phyloP scores from a whole-genome alignment of 805 yeast species.

The Lipomyces spencermartinsiae region DNA sequence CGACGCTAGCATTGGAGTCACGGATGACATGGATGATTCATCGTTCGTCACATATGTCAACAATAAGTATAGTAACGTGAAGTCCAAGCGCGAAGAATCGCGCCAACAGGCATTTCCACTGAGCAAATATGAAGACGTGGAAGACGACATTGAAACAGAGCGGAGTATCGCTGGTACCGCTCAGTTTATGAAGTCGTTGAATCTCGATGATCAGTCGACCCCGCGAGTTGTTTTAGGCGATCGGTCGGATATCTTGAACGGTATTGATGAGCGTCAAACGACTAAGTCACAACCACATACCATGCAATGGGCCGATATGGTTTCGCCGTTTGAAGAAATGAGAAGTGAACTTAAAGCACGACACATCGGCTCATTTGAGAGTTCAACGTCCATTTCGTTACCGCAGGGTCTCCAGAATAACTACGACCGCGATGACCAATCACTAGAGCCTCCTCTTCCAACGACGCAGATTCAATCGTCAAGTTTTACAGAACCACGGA shows the following conservation, averaged over 20 bases:
- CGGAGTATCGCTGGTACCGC: constrained; percentile 26
- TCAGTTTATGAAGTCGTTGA: constrained; percentile 22
- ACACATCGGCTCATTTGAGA: constrained; percentile 13
- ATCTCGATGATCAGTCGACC: constrained; percentile 30
- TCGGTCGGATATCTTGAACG: constrained; percentile 16
- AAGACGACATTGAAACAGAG: constrained; percentile 30
- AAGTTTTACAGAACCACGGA: not conserved
- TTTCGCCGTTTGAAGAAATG: constrained; percentile 35
- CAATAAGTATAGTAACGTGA: not conserved
- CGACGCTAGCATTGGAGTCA: not conserved
- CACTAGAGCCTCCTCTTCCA: constrained; percentile 21
- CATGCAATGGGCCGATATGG: constrained; percentile 35
- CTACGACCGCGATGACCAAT: constrained; percentile 16
- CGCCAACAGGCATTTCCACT: not conserved
- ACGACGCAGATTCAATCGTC: constrained; percentile 4
- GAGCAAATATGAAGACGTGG: constrained; percentile 15
- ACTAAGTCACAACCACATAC: not conserved
- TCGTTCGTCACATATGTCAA: constrained; percentile 20
- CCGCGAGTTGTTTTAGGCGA: constrained; percentile 22
- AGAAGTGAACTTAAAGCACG: constrained; percentile 19
- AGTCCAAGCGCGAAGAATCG: not conserved
- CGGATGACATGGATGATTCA: constrained; percentile 9
- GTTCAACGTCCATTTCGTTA: constrained; percentile 23
- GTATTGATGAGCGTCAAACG: not conserved
- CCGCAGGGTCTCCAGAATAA: constrained; percentile 9